Evolutionary conservation across 192 early-diverging fungal species (phyloP).

Genomic region (Dispira parvispora): DNA sequence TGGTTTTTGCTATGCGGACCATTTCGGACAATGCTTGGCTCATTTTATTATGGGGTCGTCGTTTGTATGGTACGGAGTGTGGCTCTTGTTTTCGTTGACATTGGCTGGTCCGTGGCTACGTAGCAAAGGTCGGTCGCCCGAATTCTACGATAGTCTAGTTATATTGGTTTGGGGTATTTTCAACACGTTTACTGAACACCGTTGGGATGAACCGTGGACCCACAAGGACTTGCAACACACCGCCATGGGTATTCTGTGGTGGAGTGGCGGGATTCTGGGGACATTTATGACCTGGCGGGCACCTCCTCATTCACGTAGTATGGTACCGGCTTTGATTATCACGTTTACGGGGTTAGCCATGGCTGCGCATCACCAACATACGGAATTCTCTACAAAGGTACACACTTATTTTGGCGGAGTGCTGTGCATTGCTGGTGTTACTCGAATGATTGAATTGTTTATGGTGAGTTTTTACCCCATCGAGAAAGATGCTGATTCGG

Average conservation of each 20-base stretch:
- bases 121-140: slow-evolving; percentile 36
- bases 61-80: slow-evolving; percentile 47
- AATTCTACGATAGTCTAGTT: slow-evolving; percentile 48
- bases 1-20: slow-evolving; percentile 44
- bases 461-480: slow-evolving; percentile 16
- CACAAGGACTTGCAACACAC: slow-evolving; percentile 54
- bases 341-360: slow-evolving; percentile 43
- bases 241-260: slow-evolving; percentile 50
- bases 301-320: slow-evolving; percentile 25
- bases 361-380: slow-evolving; percentile 38
- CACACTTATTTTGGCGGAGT: slow-evolving; percentile 49
- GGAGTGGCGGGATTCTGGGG: slow-evolving; percentile 38
- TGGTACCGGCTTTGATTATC: slow-evolving; percentile 43
- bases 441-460: slow-evolving; percentile 38
- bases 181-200: slow-evolving; percentile 56
- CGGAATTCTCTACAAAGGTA: slow-evolving; percentile 35
- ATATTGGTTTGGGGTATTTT: slow-evolving; percentile 49
- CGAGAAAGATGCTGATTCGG: slow-evolving; percentile 6
- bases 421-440: slow-evolving; percentile 34
- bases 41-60: slow-evolving; percentile 60
- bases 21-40: slow-evolving; percentile 45
- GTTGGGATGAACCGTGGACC: slow-evolving; percentile 37
- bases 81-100: slow-evolving; percentile 33
- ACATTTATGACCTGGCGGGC: slow-evolving; percentile 28
- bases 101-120: slow-evolving; percentile 40